Percentiles rank a stretch among this genome's conserved stretches.
phyloP scores from a whole-genome alignment of 2,329 filamentous ascomycete genomes.

The Diplodia intermedia region DNA sequence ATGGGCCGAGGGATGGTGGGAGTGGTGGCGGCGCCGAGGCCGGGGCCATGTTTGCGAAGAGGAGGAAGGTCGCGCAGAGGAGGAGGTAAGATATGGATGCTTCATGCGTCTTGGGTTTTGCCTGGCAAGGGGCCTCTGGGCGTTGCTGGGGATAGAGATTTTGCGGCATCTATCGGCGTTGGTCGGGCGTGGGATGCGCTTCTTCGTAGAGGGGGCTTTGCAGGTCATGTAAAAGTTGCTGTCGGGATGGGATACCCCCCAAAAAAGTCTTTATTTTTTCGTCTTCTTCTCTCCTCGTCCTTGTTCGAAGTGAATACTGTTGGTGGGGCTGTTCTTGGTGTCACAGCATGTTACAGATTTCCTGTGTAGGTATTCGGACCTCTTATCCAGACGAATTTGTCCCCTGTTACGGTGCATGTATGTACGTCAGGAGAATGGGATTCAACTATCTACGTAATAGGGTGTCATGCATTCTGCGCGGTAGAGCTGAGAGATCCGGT shows the following conservation, averaged over 20 bases:
- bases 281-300: background rate
- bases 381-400: no score
- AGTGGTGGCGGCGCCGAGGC: slow-evolving; percentile 65
- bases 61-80: slow-evolving; percentile 62
- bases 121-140: background rate
- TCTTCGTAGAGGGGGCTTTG: background rate
- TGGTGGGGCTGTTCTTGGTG: background rate
- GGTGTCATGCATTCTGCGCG: no score
- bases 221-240: background rate
- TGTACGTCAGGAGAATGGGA: no score
- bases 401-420: no score
- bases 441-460: no score
- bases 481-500: no score
- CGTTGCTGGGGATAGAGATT: background rate
- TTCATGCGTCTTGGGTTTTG: background rate
- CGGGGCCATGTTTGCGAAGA: slow-evolving; percentile 77
- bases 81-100: slow-evolving; percentile 39
- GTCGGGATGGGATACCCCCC: background rate
- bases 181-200: background rate
- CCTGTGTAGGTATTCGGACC: no score
- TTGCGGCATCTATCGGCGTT: background rate
- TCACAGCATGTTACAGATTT: background rate
- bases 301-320: background rate
- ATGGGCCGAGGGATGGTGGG: slow-evolving; percentile 72
- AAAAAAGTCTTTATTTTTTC: background rate